A percentile compares a stretch with the other conserved stretches of the same genome.
phyloP scores from a whole-genome alignment of 352 stramenopile genomes.

The Poterioochromonas sp. region DNA sequence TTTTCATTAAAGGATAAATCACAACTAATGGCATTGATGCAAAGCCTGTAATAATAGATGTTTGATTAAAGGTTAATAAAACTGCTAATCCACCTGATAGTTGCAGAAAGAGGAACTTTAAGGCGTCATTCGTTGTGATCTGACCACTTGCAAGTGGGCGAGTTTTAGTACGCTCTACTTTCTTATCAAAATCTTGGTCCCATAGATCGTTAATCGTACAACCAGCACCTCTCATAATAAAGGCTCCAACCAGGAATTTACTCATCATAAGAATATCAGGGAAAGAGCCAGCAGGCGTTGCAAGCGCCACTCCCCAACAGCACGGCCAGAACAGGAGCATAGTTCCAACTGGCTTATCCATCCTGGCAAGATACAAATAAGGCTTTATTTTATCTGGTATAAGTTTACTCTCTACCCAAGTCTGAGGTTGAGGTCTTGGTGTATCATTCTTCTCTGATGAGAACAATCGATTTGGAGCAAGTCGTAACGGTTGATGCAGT shows the following conservation, averaged over 20 bases:
- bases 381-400: not conserved
- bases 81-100: slow-evolving; percentile 79
- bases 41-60: slow-evolving; percentile 72
- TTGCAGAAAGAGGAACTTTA: slow-evolving; percentile 82
- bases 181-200: slow-evolving; percentile 91
- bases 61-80: slow-evolving; percentile 84
- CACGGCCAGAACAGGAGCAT: slow-evolving; percentile 94
- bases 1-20: slow-evolving; percentile 94
- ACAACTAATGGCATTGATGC: slow-evolving; percentile 73
- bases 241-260: slow-evolving; percentile 72
- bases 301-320: slow-evolving; percentile 91
- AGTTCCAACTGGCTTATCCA: slow-evolving; percentile 75
- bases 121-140: slow-evolving; percentile 76
- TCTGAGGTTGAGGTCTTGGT: too few species aligned
- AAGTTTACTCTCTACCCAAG: not conserved
- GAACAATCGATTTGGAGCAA: too few species aligned
- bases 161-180: slow-evolving; percentile 84
- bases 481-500: too few species aligned
- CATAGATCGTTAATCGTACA: slow-evolving; percentile 99
- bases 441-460: too few species aligned
- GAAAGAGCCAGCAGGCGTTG: slow-evolving; percentile 61
- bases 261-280: slow-evolving; percentile 67
- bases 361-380: slow-evolving; percentile 42
- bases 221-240: slow-evolving; percentile 91
- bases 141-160: slow-evolving; percentile 80